Conservation (phyloP, 2,329 filamentous ascomycete genomes). For the Sporothrix inflata region DNA sequence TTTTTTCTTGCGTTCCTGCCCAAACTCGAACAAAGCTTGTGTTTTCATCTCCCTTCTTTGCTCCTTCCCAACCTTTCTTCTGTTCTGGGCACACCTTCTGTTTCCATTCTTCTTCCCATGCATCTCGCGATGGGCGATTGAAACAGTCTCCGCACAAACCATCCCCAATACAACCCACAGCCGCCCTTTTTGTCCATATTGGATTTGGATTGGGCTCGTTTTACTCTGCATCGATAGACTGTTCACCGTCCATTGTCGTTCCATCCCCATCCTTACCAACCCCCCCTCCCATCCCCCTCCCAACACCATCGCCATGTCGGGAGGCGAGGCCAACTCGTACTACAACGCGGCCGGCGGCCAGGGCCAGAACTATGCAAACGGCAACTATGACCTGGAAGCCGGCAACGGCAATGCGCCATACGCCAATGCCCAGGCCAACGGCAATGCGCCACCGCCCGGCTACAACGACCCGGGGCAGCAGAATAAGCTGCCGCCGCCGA, state of each 20-base stretch:
- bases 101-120: not conserved
- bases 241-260: not conserved
- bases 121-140: conserved; percentile 2
- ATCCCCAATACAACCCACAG: not conserved
- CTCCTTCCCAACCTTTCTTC: not conserved
- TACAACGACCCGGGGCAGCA: not conserved
- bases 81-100: not conserved
- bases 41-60: conserved; percentile 7
- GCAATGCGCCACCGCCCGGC: not conserved
- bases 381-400: conserved; percentile 1
- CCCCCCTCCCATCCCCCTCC: not conserved
- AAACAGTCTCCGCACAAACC: not conserved
- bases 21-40: conserved; percentile 7
- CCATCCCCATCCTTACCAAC: not conserved
- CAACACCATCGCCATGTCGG: conserved; percentile 22
- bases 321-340: conserved; percentile 30
- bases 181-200: not conserved
- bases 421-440: too few species aligned
- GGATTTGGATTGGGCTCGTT: not conserved
- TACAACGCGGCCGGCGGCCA: conserved; percentile 23
- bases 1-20: not conserved
- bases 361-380: not conserved
- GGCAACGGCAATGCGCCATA: too few species aligned
- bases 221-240: not conserved
- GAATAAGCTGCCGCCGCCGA: not conserved